Evolutionary conservation across 345 rosid genomes (phyloP), one percentile per base, ranked within the genome.

Genomic region (Clarkia xantiana): DNA sequence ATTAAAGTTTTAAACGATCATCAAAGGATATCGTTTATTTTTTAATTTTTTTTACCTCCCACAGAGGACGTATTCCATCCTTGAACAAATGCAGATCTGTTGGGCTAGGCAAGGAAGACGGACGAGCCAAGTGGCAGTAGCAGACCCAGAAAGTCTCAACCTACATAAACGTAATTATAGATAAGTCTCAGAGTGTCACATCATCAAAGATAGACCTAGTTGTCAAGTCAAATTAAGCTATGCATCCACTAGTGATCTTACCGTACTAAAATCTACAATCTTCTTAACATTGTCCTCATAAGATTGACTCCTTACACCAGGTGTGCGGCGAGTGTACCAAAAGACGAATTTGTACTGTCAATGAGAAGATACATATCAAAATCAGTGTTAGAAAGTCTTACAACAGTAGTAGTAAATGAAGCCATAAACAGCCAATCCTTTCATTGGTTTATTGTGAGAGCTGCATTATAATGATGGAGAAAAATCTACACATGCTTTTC

Each of bases 21-120:
- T 42, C 20, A 12, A 34, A 39, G 19, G 60, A 19, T 36, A n/a
- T n/a, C n/a, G n/a, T n/a, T n/a, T n/a, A n/a, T n/a, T n/a, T n/a
- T n/a, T n/a, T n/a, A n/a, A n/a, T n/a, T n/a, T n/a, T n/a, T 18
- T 19, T 39, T 51, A 93, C 99, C 96, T 87, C 95, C 96, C 99
- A 87, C 16, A 87, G 60, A 4, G 99, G 95, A 15, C 86, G 95
- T 59, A 82, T 82, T 44, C 94, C 94, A 59, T 87, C 94, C 74
- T 84, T 84, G 51, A 90, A 89, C 71, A 87, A 77, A 71, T 93
- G 96, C 63, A 93, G 70, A 76, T 91, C 96, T 6, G 88, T 78
- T 9, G 96, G 95, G 59, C 78, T 75, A 34, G 96, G 96, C 72
- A 84, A 64, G 49, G 82, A 58, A 68, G 95, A 87, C 40, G 99